phyloP scores from a whole-genome alignment of 2,329 filamentous ascomycete species.

The Mollisia scopiformis region DNA sequence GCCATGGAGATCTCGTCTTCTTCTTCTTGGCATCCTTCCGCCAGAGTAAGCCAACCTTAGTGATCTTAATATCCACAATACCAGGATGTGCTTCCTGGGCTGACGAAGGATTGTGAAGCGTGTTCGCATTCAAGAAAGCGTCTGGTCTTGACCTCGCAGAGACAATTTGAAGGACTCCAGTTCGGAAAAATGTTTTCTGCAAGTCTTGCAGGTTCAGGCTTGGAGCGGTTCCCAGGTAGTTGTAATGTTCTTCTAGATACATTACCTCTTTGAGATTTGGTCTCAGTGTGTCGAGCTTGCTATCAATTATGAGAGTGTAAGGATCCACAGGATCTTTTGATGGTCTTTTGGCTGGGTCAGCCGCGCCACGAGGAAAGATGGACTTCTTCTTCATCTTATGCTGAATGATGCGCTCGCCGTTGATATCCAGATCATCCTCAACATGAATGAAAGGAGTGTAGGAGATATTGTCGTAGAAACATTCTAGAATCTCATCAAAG shows the following conservation, averaged over 20 bases:
- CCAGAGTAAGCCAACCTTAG: constrained; percentile 94
- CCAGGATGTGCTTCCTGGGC: constrained; percentile 80
- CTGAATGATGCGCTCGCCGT: constrained; percentile 71
- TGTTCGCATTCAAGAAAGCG: constrained; percentile 90
- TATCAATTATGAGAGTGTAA: constrained; percentile 91
- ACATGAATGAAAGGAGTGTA: constrained; percentile 99
- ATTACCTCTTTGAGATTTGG: constrained; percentile 92
- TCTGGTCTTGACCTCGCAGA: constrained; percentile 92
- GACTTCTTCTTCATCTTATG: constrained; percentile 73
- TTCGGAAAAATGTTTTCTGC: constrained; percentile 88
- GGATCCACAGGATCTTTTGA: constrained; percentile 89
- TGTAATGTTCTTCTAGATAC: constrained; percentile 88
- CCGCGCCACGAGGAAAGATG: constrained; percentile 65
- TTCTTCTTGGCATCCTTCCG: constrained; percentile 93
- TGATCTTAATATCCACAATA: constrained; percentile 95
- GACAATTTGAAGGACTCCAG: constrained; percentile 91
- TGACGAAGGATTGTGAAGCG: constrained; percentile 70
- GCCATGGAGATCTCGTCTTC: constrained; percentile 93
- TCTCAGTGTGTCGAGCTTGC: constrained; percentile 79
- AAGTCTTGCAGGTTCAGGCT: constrained; percentile 79
- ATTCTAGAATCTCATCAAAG: constrained; percentile 90
- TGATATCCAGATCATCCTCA: constrained; percentile 85
- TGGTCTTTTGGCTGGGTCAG: constrained; percentile 66
- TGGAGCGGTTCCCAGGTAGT: constrained; percentile 78
- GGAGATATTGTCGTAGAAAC: constrained; percentile 97